Conservation (phyloP, 352 stramenopile genomes). For the Phytophthora rubi region DNA sequence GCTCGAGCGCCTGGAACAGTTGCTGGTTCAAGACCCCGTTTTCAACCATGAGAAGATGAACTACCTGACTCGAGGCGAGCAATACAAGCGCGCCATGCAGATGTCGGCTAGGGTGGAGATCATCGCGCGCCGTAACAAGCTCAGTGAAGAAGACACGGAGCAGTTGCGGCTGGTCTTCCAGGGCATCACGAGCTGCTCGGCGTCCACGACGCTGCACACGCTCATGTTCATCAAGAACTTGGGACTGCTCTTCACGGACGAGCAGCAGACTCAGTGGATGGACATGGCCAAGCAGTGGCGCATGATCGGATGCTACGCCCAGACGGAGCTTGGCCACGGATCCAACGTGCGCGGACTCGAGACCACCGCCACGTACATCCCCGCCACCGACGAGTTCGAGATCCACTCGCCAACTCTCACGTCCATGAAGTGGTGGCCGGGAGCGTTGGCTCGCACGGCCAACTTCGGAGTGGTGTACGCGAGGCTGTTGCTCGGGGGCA, state of each 20-base stretch:
- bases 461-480: constrained; percentile 91
- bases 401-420: constrained; percentile 96
- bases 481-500: constrained; percentile 82
- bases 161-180: constrained; percentile 61
- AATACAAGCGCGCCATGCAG: constrained; percentile 61
- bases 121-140: constrained; percentile 52
- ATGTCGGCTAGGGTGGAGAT: constrained; percentile 69
- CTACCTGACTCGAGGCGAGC: constrained; percentile 67
- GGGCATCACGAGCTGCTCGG: constrained; percentile 59
- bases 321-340: constrained; percentile 90
- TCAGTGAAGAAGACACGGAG: constrained; percentile 68
- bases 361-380: constrained; percentile 93
- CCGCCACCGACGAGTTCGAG: constrained; percentile 90
- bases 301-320: constrained; percentile 87
- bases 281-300: constrained; percentile 66
- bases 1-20: constrained; percentile 60
- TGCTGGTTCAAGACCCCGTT: constrained; percentile 60
- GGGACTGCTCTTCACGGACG: constrained; percentile 64
- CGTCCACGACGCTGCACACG: constrained; percentile 69
- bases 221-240: constrained; percentile 82
- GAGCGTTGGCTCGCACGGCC: constrained; percentile 93
- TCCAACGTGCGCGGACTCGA: constrained; percentile 86
- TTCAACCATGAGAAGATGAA: constrained; percentile 73
- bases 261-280: constrained; percentile 78
- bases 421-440: constrained; percentile 97